phyloP scores from a whole-genome alignment of 164 flowering plant species.

The Piper longum region DNA sequence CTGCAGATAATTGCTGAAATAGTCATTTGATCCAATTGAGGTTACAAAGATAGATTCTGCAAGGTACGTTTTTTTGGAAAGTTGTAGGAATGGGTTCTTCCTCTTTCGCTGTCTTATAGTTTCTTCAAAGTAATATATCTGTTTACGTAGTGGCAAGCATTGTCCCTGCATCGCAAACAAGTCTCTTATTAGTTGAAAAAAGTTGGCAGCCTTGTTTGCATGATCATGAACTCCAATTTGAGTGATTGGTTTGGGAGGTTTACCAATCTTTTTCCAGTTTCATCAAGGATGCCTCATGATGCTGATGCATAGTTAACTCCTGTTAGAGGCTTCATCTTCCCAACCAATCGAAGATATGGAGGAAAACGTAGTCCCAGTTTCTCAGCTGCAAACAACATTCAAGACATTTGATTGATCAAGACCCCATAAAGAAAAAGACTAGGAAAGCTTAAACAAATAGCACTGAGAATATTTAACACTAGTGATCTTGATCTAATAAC shows the following conservation, averaged over 20 bases:
- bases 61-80: constrained; percentile 6
- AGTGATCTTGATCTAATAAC: neutral
- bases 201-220: neutral
- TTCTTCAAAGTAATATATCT: constrained; percentile 29
- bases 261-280: constrained; percentile 3
- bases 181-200: neutral
- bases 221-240: neutral
- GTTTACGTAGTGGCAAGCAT: constrained; percentile 36
- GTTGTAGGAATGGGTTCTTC: neutral
- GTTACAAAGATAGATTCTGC: constrained; percentile 18
- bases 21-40: constrained; percentile 42
- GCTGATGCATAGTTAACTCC: constrained; percentile 49
- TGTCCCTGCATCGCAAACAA: constrained; percentile 28
- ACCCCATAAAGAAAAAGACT: no score
- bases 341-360: constrained; percentile 8
- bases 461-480: neutral
- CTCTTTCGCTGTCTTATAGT: constrained; percentile 30
- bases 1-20: constrained; percentile 43
- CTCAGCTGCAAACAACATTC: constrained; percentile 25
- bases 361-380: constrained; percentile 36
- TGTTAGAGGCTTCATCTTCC: constrained; percentile 4
- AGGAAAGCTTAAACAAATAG: neutral
- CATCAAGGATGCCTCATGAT: constrained; percentile 47
- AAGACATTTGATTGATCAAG: neutral
- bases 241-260: neutral